Base-by-base conservation (phyloP, 768 basidiomycete genomes). In the Lenzites betulinus region DNA sequence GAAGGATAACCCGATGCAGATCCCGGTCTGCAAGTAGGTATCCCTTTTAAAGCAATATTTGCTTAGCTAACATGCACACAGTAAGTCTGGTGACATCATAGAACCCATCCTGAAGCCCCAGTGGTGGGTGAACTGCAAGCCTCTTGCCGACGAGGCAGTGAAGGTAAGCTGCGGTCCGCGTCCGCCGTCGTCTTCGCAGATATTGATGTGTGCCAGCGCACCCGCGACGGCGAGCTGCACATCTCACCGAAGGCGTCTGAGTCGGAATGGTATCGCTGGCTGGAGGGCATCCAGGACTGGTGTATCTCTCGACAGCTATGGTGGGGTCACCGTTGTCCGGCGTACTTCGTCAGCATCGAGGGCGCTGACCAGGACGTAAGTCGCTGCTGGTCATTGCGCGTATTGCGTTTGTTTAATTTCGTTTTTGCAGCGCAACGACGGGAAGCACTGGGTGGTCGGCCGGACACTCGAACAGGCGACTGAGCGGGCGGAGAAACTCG, bases 321-420 rank as follows among this genome's bases (percentile, higher is more conserved):
- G 97, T 98, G 96, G 96, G 96, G 97, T 28, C 96, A 98, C 71
- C 86, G 97, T 58, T 90, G 88, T 71, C 97, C 97, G 2, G 97
- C 95, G 0, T 98, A 97, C 77, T 90, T 94, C 61, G 88, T 97
- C 48, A 82, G 83, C 46, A 84, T 98, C 58, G 92, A 95, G 57
- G 95, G 93, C 5, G 74, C 79, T 60, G 79, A 81, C 2, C 83
- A 84, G 55, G 86, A 94, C 54, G 90, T 87, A 66, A 52, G 83
- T 70, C 23, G 18, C 20, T n/a, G 13, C 18, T 9, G 20, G 18
- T n/a, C 11, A 9, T 1, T 16, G 33, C 22, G 6, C n/a, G 42
- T 51, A 23, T 52, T 18, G 11, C 8, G 48, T 36, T 26, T 57
- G 55, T 51, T 41, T 16, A 36, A 13, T 25, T 4, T 46, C 23